phyloP scores from a whole-genome alignment of 2,329 filamentous ascomycete species.

The Corniculantispora saksenae region DNA sequence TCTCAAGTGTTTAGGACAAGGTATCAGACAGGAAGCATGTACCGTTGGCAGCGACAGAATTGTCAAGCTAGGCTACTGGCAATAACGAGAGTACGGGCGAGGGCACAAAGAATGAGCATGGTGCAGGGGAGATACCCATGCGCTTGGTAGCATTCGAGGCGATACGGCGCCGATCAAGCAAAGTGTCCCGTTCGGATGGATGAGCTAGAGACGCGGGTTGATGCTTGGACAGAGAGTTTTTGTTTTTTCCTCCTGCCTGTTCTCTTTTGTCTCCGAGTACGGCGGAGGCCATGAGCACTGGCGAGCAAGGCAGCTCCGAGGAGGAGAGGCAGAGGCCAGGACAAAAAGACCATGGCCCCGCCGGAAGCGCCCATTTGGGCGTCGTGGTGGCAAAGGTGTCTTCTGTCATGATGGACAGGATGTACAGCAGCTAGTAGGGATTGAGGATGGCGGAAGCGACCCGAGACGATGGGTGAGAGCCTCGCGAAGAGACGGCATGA shows the following conservation, averaged over 20 bases:
- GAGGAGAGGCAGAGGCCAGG: neutral
- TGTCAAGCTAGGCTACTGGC: constrained; percentile 5
- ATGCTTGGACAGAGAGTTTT: constrained; percentile 10
- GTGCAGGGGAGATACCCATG: neutral
- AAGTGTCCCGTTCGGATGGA: constrained; percentile 9
- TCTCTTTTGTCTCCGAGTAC: neutral
- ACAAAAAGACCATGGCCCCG: neutral
- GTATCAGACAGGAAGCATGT: constrained; percentile 11
- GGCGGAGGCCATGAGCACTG: neutral
- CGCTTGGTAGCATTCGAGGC: neutral
- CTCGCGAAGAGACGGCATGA: constrained; percentile 4
- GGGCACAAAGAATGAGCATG: neutral
- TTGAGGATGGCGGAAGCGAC: constrained; percentile 17
- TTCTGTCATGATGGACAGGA: neutral
- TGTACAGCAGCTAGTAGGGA: constrained; percentile 14
- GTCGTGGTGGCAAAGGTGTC: neutral
- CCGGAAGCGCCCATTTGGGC: neutral
- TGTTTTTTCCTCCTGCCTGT: constrained; percentile 1
- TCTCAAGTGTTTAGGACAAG: constrained; percentile 10
- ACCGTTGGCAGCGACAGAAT: neutral
- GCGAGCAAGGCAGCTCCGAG: neutral
- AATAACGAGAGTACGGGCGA: neutral
- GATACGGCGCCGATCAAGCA: constrained; percentile 9
- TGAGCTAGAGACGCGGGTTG: constrained; percentile 8
- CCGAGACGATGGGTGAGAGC: constrained; percentile 15